phyloP scores from a whole-genome alignment of 1,139 yeast species.

The Blastobotrys indianensis region DNA sequence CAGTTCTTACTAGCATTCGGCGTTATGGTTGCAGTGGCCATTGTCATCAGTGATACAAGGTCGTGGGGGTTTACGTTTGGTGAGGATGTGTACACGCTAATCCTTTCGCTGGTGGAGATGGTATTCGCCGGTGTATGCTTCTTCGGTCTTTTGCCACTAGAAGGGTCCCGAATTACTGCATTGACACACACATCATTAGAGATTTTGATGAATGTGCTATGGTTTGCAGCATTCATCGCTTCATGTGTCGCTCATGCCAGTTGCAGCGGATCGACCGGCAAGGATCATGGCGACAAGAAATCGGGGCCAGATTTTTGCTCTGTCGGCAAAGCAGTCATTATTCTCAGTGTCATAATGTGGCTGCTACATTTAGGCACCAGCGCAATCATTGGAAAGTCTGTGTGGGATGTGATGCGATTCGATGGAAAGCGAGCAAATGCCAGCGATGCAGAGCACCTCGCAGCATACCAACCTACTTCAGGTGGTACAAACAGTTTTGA shows the following conservation, averaged over 20 bases:
- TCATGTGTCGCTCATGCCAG: conserved; percentile 2
- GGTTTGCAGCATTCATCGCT: conserved; percentile 8
- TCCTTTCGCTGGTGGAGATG: conserved; percentile 2
- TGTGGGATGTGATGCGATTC: background rate
- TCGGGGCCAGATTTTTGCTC: background rate
- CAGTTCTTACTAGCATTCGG: background rate
- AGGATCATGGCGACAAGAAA: background rate
- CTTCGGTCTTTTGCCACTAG: conserved; percentile 1
- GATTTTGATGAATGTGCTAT: conserved; percentile 1
- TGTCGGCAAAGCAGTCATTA: conserved; percentile 4
- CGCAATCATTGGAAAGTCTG: conserved; percentile 1
- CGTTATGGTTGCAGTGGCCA: conserved; percentile 2
- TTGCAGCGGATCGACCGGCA: background rate
- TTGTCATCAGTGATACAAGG: background rate
- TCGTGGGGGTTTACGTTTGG: background rate
- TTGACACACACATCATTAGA: background rate
- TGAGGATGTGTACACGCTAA: conserved; percentile 4
- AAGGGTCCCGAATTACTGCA: background rate
- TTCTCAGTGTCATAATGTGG: conserved; percentile 1
- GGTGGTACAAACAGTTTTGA: too few species aligned
- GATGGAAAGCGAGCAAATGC: background rate
- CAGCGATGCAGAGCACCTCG: conserved; percentile 9
- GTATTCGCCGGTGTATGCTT: background rate
- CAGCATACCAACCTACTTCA: background rate
- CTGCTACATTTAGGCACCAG: background rate